These are phyloP conservation scores for Pseudogymnoascus sp. DNA, from an alignment of 2,329 filamentous ascomycete species.

Conservation along the genomic window DNA sequence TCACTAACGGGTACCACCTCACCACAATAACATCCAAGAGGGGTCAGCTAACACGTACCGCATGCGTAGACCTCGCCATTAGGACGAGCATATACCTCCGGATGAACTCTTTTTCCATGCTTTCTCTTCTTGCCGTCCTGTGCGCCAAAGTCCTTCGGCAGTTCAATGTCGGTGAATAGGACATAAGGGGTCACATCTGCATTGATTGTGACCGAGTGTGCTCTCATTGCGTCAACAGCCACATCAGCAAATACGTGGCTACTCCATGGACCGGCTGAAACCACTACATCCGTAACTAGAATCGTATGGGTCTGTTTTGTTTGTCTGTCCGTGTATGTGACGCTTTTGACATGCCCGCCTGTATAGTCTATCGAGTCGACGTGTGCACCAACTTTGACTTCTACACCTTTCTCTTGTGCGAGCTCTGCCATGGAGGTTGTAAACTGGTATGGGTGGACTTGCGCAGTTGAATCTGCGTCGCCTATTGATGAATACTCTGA, in stretches of 20 bases:
- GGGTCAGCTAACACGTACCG: conserved; percentile 39
- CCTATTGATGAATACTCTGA: conserved; percentile 71
- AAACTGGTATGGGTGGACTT: conserved; percentile 85
- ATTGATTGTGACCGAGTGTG: conserved; percentile 56
- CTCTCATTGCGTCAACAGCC: conserved; percentile 48
- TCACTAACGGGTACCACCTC: not conserved
- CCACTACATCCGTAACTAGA: conserved; percentile 35
- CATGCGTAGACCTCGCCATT: conserved; percentile 81
- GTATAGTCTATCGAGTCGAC: conserved; percentile 44
- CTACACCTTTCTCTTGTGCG: conserved; percentile 58
- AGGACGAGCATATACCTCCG: conserved; percentile 86
- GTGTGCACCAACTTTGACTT: conserved; percentile 39
- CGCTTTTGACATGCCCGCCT: conserved; percentile 38
- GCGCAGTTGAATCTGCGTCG: conserved; percentile 57
- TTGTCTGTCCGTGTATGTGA: conserved; percentile 46
- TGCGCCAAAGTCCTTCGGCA: conserved; percentile 43
- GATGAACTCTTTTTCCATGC: conserved; percentile 57
- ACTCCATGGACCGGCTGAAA: conserved; percentile 50
- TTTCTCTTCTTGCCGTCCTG: conserved; percentile 42
- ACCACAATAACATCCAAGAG: not conserved
- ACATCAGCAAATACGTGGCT: conserved; percentile 46
- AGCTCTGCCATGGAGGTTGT: conserved; percentile 73
- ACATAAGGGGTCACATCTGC: conserved; percentile 61
- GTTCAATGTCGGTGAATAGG: conserved; percentile 73
- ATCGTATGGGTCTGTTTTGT: conserved; percentile 38